phyloP scores from a whole-genome alignment of 257 asterid species.

The Linderniella brevidens region DNA sequence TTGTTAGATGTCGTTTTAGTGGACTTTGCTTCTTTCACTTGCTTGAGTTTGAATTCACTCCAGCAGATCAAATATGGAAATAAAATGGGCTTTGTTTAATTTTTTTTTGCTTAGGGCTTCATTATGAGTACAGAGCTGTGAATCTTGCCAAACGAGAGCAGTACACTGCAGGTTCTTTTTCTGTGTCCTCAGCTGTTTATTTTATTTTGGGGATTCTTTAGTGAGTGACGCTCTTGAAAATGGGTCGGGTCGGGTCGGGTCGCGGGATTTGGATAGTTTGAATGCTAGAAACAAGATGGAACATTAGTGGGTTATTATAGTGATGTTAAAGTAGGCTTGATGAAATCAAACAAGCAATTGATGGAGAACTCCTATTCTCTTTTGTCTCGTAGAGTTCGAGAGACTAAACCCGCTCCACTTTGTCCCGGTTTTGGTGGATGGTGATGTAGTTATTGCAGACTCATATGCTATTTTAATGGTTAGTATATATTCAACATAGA shows the following conservation, averaged over 20 bases:
- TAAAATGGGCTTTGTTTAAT: too few species aligned
- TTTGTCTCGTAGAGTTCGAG: conserved; percentile 49
- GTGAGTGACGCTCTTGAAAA: neutral
- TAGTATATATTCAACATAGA: conserved; percentile 6
- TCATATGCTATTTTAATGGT: conserved; percentile 65
- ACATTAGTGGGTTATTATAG: too few species aligned
- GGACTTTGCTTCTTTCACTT: neutral
- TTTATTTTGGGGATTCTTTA: neutral
- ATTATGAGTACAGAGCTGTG: conserved; percentile 61
- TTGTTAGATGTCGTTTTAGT: neutral
- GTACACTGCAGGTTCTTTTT: conserved; percentile 28
- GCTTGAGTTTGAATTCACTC: too few species aligned
- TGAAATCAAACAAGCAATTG: too few species aligned
- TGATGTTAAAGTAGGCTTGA: neutral
- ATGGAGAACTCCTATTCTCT: conserved; percentile 6
- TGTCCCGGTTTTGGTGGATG: conserved; percentile 72
- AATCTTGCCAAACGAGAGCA: conserved; percentile 57
- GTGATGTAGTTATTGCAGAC: conserved; percentile 53
- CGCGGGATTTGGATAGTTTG: neutral
- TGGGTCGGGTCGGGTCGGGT: neutral
- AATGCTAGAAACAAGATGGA: neutral
- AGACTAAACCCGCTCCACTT: conserved; percentile 53
- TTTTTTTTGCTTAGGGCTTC: conserved; percentile 23
- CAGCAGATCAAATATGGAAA: too few species aligned
- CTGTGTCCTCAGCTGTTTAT: neutral